A percentile compares a stretch with the other conserved stretches of the same genome.
These are phyloP conservation scores for Fonsecaea erecta DNA, from an alignment of 2,329 filamentous ascomycete species.

Conservation along the genomic window DNA sequence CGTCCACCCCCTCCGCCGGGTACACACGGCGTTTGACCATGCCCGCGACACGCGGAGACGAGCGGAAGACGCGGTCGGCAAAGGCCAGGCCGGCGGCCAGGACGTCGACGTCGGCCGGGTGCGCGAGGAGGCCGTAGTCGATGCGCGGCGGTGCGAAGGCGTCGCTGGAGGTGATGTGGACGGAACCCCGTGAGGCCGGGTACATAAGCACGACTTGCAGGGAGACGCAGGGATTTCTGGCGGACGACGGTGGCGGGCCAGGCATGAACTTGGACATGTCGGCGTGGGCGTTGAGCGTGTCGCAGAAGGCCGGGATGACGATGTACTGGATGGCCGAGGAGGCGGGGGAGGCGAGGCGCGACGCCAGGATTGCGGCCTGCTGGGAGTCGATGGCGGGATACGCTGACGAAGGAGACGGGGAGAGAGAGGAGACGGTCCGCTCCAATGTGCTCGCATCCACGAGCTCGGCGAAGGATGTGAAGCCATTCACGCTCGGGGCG, in stretches of 20 bases:
- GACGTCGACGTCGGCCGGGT: constrained; percentile 50
- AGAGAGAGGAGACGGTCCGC: neutral
- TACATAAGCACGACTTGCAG: constrained; percentile 56
- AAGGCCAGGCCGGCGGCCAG: constrained; percentile 36
- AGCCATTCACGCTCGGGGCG: neutral
- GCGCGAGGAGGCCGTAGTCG: constrained; percentile 51
- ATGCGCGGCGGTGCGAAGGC: constrained; percentile 44
- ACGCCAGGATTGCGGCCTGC: neutral
- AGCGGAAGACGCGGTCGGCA: neutral
- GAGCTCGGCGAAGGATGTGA: neutral
- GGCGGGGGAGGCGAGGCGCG: neutral
- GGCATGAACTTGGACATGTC: constrained; percentile 52
- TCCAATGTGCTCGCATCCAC: neutral
- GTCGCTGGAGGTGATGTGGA: constrained; percentile 47
- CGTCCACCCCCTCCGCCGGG: constrained; percentile 9
- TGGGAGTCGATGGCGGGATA: neutral
- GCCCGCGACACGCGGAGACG: neutral
- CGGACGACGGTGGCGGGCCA: constrained; percentile 40
- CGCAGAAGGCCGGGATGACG: constrained; percentile 36
- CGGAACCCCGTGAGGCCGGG: constrained; percentile 55
- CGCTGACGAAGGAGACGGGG: neutral
- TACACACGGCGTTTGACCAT: constrained; percentile 12
- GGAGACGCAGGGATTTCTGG: constrained; percentile 53
- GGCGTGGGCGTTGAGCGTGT: constrained; percentile 34
- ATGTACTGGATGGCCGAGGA: constrained; percentile 38